Base-by-base conservation (phyloP, 805 yeast genomes). In the Candida boidinii region DNA sequence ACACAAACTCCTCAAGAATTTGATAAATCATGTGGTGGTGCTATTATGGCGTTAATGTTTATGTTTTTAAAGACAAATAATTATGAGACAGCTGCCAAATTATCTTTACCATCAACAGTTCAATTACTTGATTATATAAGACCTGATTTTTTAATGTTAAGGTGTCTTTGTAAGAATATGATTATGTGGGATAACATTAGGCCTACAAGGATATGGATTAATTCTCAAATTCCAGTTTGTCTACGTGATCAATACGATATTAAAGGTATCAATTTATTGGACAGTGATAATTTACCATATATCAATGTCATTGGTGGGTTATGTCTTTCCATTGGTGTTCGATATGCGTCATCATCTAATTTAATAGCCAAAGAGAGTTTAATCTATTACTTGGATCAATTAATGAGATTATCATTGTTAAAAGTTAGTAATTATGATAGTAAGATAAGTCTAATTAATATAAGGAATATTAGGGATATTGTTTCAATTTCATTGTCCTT, bases 291-390 rank as follows among this genome's bases (percentile, higher is more conserved):
- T 37, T 52, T 85, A 29, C 70, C 77, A 3, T 70, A 68, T 43
- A 72, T 73, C 44, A 76, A 79, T 48, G 68, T 80, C 22, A 48
- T 86, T 3, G 82, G 84, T 2, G 98, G 97, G 1, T 56, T 74
- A 0, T 71, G 90, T 34, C 49, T 85, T 32, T 69, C 95, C 0
- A 64, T 88, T 39, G 92, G 90, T 0, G 57, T 92, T 20, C 74
- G 71, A 44, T 76, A 63, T 59, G 94, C 95, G 0, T 88, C 95
- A 0, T 66, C 82, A 0, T 73, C 72, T 17, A 62, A 80, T 45
- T 26, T 37, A 2, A 50, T 43, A 2, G 85, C 81, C 1, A 66
- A 82, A 30, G 62, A 67, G 19, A 68, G 79, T 0, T 45, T 86
- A 7, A 36, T 83, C 12, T 54, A 60, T 31, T 76, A 66, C 43